These are phyloP conservation scores for Penicillium malachiteum DNA, from an alignment of 495 filamentous ascomycete species.

Conservation along the genomic window DNA sequence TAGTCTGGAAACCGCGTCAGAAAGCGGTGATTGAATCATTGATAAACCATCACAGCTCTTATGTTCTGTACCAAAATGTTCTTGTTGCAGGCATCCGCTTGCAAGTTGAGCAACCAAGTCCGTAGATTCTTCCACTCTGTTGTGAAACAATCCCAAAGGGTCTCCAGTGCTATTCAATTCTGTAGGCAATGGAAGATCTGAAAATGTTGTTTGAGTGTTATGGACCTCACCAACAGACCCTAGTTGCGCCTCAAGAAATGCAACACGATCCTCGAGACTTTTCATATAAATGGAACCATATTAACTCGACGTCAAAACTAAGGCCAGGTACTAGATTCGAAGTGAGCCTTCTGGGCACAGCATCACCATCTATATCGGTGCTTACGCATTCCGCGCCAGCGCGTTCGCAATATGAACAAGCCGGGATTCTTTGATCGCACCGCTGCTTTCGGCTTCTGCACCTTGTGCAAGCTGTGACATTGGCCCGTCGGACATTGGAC, in stretches of 20 bases:
- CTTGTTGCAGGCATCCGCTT: neutral
- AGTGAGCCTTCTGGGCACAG: neutral
- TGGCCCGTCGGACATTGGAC: no score
- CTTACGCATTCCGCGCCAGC: neutral
- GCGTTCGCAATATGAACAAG: neutral
- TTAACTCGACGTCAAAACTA: neutral
- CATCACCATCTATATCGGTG: neutral
- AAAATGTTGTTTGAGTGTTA: neutral
- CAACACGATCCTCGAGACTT: neutral
- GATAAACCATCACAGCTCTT: neutral
- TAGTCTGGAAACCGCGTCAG: neutral
- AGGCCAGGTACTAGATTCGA: neutral
- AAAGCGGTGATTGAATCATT: neutral
- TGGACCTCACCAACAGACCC: neutral
- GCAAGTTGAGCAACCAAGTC: neutral
- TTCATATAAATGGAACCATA: neutral
- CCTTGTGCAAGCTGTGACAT: neutral
- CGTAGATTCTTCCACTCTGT: neutral
- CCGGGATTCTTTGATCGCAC: neutral
- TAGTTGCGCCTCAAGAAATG: neutral
- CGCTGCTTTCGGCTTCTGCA: no score
- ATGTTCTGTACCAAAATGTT: neutral
- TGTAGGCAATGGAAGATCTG: neutral
- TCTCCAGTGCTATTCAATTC: neutral
- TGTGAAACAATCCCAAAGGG: neutral